These are phyloP conservation scores for Quercus variabilis DNA, from an alignment of 306 rosid species.

Conservation along the genomic window DNA sequence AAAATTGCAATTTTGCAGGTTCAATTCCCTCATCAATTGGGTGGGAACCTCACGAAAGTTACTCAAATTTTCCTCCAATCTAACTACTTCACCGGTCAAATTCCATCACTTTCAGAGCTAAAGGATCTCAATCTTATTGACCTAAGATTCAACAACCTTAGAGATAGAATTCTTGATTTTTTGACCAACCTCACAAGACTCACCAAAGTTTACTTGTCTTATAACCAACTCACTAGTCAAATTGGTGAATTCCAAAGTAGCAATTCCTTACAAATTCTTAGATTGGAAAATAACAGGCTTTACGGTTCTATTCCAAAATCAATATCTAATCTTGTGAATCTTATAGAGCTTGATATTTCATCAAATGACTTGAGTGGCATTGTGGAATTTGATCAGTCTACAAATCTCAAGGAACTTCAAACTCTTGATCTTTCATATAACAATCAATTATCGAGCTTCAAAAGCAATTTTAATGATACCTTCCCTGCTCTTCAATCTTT, in stretches of 20 bases:
- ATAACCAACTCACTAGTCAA: background rate
- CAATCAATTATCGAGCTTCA: background rate
- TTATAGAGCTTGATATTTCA: rapidly evolving
- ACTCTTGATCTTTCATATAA: background rate
- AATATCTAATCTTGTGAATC: constrained; percentile 4
- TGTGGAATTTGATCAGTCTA: background rate
- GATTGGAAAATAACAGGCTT: background rate
- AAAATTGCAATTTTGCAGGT: background rate
- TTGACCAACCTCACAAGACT: too few relatives aligned
- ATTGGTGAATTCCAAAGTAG: too few relatives aligned
- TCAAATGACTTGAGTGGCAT: constrained; percentile 13
- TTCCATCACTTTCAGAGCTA: constrained; percentile 8
- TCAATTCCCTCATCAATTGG: background rate
- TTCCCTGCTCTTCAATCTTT: background rate
- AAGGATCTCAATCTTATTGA: background rate
- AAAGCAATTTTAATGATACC: background rate
- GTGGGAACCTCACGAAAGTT: constrained; percentile 16
- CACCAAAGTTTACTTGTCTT: too few relatives aligned
- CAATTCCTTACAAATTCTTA: background rate
- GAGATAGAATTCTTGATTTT: too few relatives aligned
- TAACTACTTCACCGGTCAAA: constrained; percentile 10
- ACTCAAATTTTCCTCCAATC: background rate
- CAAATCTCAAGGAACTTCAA: background rate
- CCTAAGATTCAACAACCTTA: background rate
- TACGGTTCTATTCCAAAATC: constrained; percentile 12